Base-by-base conservation (phyloP, 139 green algal genomes). In the Coelastrella sp. region DNA sequence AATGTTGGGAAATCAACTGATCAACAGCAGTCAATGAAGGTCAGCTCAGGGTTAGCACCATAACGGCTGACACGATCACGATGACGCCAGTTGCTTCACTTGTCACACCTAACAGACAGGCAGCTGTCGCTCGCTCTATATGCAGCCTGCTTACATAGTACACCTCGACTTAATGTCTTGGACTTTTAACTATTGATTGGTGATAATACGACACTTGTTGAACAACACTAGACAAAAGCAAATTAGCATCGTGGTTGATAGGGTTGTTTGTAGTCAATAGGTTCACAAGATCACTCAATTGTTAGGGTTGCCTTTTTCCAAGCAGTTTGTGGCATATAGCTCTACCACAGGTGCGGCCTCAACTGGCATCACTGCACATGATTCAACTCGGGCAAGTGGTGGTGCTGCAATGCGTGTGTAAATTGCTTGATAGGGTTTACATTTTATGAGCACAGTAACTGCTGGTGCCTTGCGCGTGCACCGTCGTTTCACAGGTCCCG, bases 21-120 rank as follows among this genome's bases (percentile, higher is more conserved):
- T 47, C 32, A 47, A 47, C 32, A 47, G 32, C 32, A 47, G 32
- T 47, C 32, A 47, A 47, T 47, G 32, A 47, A 47, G 77, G n/a
- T n/a, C 74, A 54, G 22, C 23, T 54, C 32, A 59, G 77, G n/a
- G 17, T 22, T 32, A 60, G 54, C 13, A 83, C 7, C 77, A 83
- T 14, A 83, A 60, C 54, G 10, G 4, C 20, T 47, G 79, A 8
- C 8, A 17, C 13, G 56, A 68, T 71, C 79, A 66, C 77, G 79
- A 65, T 68, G 59, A 57, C 23, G 79, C 79, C 79, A 80, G 74
- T 80, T 80, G 74, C 74, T 76, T 76, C 68, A 76, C 68, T 32
- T 76, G 68, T 76, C 68, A 76, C 16, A 76, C 68, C 68, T 76
- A 22, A 76, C 68, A 76, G 14, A 22, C 68, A 14, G 3, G 61